Evolutionary conservation across 106 monocot species (phyloP), one percentile per base, ranked within the genome.

Genomic region (Chionographis japonica): DNA sequence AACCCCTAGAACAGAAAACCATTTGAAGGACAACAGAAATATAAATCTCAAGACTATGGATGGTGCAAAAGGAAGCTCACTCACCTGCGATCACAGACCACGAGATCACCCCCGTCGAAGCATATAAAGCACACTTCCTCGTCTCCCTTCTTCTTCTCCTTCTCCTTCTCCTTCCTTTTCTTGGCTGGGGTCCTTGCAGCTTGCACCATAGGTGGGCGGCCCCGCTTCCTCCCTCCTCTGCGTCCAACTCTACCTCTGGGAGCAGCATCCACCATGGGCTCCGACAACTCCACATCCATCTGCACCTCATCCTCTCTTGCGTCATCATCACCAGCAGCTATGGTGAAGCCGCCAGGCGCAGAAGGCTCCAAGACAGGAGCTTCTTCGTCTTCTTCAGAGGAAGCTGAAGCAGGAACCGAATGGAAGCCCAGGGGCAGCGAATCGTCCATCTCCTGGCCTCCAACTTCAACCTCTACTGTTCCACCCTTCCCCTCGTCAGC

Each of bases 61-160:
- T 46, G 37, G 2, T 3, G 37, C 9, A 36, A 51, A 15, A 76
- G 42, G 13, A 65, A 8, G 73, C 3, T 17, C n/a, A 65, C 42
- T 52, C 73, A 87, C 86, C 83, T 83, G 40, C 76, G 83, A 74
- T 86, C 86, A 70, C 86, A 86, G 10, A 86, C 75, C 9, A 86
- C 86, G 60, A 86, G 79, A 20, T 86, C 79, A 54, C 86, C 86
- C 6, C 86, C 86, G 70, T 83, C 86, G 46, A 86, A 86, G 55
- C 86, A 86, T 61, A 86, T 86, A 59, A 86, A 86, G 72, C 86
- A 86, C 20, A 86, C 68, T 27, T 74, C 78, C 20, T 78, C 82
- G 51, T 73, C 86, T 16, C 72, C 79, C 76, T 86, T 79, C 54
- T 60, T 75, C 27, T 13, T 77, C 40, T 35, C 55, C 12, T 62